Evolutionary conservation across 176 grass and related monocot species (phyloP), one percentile per base, ranked within the genome.

Genomic region (Pharus latifolius): DNA sequence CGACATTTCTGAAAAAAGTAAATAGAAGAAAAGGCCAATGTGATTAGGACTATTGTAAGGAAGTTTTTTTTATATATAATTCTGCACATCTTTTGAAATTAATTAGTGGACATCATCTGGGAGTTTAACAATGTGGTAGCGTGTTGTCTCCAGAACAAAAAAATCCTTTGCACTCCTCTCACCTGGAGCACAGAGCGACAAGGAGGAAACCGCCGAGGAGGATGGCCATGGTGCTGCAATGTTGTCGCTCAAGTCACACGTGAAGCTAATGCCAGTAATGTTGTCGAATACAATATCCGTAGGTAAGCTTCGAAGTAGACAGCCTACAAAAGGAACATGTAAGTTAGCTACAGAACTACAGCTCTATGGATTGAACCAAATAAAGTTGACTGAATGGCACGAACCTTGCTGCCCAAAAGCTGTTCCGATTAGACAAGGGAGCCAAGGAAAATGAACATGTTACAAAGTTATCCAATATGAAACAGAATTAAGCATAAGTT

Each of bases 201-300:
- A 89, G 31, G 94, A 98, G 49, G 91, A 91, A 67, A 93, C 66
- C 63, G 94, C 90, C 3, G 94, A 98, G 1, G 94, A 98, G 9
- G 93, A 92, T 33, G 94, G 94, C 94, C 94, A 98, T 66, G 94
- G 94, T 38, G 94, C 94, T 65, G 84, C 89, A 71, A 98, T 98
- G 72, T 98, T 98, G 24, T 98, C 94, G 31, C 89, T 98, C 69
- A 98, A 90, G 67, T 98, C 94, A 6, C 94, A 98, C 11, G 78
- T 93, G 62, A 98, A 98, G 77, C 94, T 98, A 71, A 98, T 87
- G 45, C 94, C 94, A 2, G 94, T 88, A 68, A 70, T 25, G 67
- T 93, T 98, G 75, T 98, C 94, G 26, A 88, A 88, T 34, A 78
- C 66, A 72, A 98, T 98, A 80, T 98, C 94, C 10, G 87, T 83